Percentiles rank a stretch among this genome's conserved stretches.
These are phyloP conservation scores for Cladophialophora yegresii DNA, from an alignment of 2,329 filamentous ascomycete genomes.

Conservation along the genomic window DNA sequence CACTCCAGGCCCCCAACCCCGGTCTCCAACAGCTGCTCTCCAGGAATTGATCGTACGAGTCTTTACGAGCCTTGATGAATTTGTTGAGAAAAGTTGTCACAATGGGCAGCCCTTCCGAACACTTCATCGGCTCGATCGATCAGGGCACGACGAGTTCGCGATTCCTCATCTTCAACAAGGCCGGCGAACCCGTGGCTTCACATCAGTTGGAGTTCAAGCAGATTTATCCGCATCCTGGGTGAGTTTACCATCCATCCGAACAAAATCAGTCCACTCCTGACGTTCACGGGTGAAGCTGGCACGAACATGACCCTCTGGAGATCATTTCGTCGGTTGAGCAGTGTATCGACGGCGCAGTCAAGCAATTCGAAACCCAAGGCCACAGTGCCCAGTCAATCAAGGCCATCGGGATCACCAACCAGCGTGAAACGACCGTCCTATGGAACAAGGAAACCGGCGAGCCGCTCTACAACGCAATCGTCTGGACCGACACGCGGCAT, in stretches of 20 bases:
- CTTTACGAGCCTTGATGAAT: constrained; percentile 7
- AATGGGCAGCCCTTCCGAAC: constrained; percentile 46
- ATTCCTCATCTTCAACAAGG: constrained; percentile 84
- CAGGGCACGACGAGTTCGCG: constrained; percentile 87
- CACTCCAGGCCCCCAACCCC: constrained; percentile 22
- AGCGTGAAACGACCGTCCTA: constrained; percentile 82
- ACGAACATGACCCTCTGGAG: constrained; percentile 82
- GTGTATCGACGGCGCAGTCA: constrained; percentile 76
- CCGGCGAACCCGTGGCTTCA: constrained; percentile 74
- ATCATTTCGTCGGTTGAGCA: constrained; percentile 72
- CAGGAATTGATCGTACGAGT: constrained; percentile 6
- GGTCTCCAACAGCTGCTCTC: constrained; percentile 6
- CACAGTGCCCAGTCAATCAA: constrained; percentile 68
- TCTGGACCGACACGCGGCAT: constrained; percentile 87
- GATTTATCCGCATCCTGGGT: constrained; percentile 82
- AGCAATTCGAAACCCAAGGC: constrained; percentile 70
- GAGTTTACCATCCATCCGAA: constrained; percentile 29
- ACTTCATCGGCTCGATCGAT: constrained; percentile 85
- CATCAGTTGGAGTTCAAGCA: constrained; percentile 88
- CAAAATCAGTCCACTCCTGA: constrained; percentile 1
- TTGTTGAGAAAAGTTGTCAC: constrained; percentile 11
- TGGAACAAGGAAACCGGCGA: constrained; percentile 82
- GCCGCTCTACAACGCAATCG: constrained; percentile 79
- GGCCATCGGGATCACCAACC: constrained; percentile 83
- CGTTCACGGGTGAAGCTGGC: constrained; percentile 62